Evolutionary conservation across 768 basidiomycete species (phyloP).

Genomic region (Amyloporia xantha): DNA sequence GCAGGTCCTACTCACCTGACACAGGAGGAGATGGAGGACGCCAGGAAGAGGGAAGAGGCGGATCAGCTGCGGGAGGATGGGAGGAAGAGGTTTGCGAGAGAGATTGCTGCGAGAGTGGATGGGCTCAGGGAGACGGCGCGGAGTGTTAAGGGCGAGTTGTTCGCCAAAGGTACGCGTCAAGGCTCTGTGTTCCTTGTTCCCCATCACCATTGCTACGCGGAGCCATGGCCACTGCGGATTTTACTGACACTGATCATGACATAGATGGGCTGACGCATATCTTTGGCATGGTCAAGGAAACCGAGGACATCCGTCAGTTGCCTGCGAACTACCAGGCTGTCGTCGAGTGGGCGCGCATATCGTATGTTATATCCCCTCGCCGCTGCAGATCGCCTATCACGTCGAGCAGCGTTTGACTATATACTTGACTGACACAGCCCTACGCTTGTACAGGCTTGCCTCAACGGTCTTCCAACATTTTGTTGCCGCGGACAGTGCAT

Average conservation of each 20-base stretch:
- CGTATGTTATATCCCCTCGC: conserved; percentile 44
- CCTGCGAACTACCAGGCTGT: conserved; percentile 86
- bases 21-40: conserved; percentile 73
- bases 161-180: conserved; percentile 64
- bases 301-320: conserved; percentile 66
- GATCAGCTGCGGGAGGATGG: conserved; percentile 87
- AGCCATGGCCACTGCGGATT: not conserved
- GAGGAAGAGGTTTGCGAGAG: conserved; percentile 72
- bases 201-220: too few species aligned
- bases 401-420: not conserved
- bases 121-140: conserved; percentile 76
- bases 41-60: conserved; percentile 75
- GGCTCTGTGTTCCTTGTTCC: conserved; percentile 36
- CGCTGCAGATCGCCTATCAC: too few species aligned
- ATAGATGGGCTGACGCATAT: conserved; percentile 84
- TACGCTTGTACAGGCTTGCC: conserved; percentile 57
- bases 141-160: conserved; percentile 89
- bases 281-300: conserved; percentile 84
- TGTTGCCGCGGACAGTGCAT: conserved; percentile 87
- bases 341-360: conserved; percentile 94
- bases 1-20: conserved; percentile 66
- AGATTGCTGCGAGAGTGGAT: conserved; percentile 84
- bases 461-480: conserved; percentile 96
- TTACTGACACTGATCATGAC: not conserved
- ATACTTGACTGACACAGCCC: conserved; percentile 4